Base-by-base conservation (phyloP, 306 rosid species). In the Ziziphus jujuba region DNA sequence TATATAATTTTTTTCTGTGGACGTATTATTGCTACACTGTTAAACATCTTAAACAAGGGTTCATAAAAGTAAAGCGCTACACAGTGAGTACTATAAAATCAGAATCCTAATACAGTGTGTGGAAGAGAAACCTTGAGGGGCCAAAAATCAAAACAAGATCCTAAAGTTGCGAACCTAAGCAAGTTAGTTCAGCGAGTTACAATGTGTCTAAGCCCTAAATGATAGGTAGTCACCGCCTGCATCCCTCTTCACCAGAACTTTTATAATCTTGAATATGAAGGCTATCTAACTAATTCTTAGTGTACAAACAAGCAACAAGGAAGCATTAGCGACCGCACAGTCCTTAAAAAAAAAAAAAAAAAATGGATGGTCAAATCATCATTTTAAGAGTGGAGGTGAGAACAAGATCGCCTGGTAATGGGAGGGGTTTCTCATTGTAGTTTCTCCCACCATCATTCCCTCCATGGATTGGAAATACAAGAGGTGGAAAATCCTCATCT, bases 401-500 rank as follows among this genome's bases (percentile, higher is more conserved):
- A 70, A 72, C 76, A 55, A 34, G 49, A 58, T 62, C 61, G 34
- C 61, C 73, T 12, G 52, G 54, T 44, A 68, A 51, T 17, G 62
- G 36, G 54, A 23, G 28, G 28, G 51, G 53, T 25, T 68, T 68
- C 62, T 34, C 72, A 54, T 22, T 45, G 53, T 43, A 59, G 76
- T 62, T 65, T 68, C 66, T 70, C 48, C 79, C 83, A 63, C 50
- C 67, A 63, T 44, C 78, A 49, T 67, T 80, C 60, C 64, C 84
- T 72, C 75, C 57, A 63, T 33, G 76, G 50, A 61, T 63, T 61
- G 34, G 40, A 40, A 59, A 61, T 45, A 75, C 61, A 44, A 63
- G 54, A 64, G 66, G 82, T 13, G 63, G 68, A 65, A 75, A 60
- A 79, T 70, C 81, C 72, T 77, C 83, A 54, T 62, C 83, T 69